These are phyloP conservation scores for Forsythia viridissima DNA, from an alignment of 257 asterid genomes.

Conservation along the genomic window DNA sequence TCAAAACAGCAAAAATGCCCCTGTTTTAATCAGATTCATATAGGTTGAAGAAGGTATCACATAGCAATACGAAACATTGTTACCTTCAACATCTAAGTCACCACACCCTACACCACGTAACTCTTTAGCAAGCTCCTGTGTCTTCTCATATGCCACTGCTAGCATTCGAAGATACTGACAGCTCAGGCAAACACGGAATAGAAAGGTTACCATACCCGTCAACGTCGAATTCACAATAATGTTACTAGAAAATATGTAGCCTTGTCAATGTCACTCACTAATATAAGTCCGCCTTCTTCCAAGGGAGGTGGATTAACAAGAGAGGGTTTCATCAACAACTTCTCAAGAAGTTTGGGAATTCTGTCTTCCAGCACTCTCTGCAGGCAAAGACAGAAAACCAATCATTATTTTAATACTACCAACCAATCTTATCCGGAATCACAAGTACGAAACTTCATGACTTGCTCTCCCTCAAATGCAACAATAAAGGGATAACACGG, in stretches of 20 bases:
- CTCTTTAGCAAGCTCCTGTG: slow-evolving; percentile 89
- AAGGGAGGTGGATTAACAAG: slow-evolving; percentile 85
- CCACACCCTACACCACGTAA: slow-evolving; percentile 91
- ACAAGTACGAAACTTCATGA: slow-evolving; percentile 2
- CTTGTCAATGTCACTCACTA: slow-evolving; percentile 54
- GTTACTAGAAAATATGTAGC: not conserved
- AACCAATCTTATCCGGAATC: not conserved
- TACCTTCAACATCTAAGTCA: slow-evolving; percentile 98
- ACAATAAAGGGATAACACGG: slow-evolving; percentile 11
- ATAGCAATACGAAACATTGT: not conserved
- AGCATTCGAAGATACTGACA: slow-evolving; percentile 88
- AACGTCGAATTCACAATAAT: slow-evolving; percentile 9
- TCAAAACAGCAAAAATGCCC: not conserved
- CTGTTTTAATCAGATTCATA: not conserved
- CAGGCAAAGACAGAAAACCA: slow-evolving; percentile 21
- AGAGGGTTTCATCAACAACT: slow-evolving; percentile 82
- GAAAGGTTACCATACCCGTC: slow-evolving; percentile 27
- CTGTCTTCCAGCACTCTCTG: slow-evolving; percentile 98
- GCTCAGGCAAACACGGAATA: slow-evolving; percentile 22
- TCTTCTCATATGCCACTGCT: slow-evolving; percentile 97
- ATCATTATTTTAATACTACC: slow-evolving; percentile 4
- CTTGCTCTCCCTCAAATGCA: slow-evolving; percentile 20
- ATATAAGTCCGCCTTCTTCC: slow-evolving; percentile 98
- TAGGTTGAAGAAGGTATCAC: not conserved
- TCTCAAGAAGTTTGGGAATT: slow-evolving; percentile 91